These are phyloP conservation scores for Leccinum imitatum DNA, from an alignment of 768 basidiomycete genomes.

Conservation along the genomic window DNA sequence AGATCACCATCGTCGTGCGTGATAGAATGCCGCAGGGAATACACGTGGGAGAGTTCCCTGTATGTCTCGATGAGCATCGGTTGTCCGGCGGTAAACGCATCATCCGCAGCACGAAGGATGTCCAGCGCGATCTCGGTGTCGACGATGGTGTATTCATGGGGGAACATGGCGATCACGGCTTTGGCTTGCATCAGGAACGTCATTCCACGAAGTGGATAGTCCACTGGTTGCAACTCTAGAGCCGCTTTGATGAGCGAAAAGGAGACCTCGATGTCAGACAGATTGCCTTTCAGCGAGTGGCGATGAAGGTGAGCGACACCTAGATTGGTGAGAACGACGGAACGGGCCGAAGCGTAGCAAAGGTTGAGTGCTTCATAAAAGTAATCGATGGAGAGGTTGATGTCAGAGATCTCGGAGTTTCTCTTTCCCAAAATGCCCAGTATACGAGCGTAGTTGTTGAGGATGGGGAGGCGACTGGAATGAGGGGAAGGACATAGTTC, in stretches of 20 bases:
- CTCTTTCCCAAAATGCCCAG: slow-evolving; percentile 12
- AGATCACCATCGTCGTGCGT: slow-evolving; percentile 15
- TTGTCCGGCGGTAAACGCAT: slow-evolving; percentile 6
- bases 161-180: slow-evolving; percentile 13
- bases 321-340: slow-evolving; percentile 11
- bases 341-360: slow-evolving; percentile 12
- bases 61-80: slow-evolving; percentile 13
- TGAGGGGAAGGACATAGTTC: slow-evolving; percentile 10
- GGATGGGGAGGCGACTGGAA: slow-evolving; percentile 2
- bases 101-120: slow-evolving; percentile 15
- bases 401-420: not conserved
- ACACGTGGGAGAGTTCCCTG: slow-evolving; percentile 13
- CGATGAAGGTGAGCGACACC: slow-evolving; percentile 9
- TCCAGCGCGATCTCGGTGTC: slow-evolving; percentile 21
- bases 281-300: slow-evolving; percentile 1
- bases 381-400: slow-evolving; percentile 19
- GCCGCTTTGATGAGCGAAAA: slow-evolving; percentile 16
- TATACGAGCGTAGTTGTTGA: slow-evolving; percentile 17
- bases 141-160: slow-evolving; percentile 2
- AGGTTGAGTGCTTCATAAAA: slow-evolving; percentile 20
- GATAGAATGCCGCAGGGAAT: slow-evolving; percentile 11
- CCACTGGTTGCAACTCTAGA: slow-evolving; percentile 12
- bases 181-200: slow-evolving; percentile 22
- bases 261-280: slow-evolving; percentile 24
- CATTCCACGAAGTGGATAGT: slow-evolving; percentile 16